These are phyloP conservation scores for Lupinus albus DNA, from an alignment of 306 rosid genomes.

Conservation along the genomic window DNA sequence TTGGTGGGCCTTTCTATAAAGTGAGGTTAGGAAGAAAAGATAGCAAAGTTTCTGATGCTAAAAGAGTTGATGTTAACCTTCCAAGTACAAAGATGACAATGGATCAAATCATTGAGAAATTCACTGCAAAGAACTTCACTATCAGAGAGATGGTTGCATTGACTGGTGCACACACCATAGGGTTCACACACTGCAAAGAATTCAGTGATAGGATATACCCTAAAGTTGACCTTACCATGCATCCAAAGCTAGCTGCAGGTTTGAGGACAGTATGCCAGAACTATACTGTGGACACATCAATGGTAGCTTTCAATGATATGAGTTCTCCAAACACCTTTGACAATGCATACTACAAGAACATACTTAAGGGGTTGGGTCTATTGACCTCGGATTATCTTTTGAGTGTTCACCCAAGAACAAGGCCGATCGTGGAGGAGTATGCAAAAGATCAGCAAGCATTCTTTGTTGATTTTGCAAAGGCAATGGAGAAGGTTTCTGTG, in stretches of 20 bases:
- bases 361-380: constrained; percentile 48
- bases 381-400: constrained; percentile 44
- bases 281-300: constrained; percentile 34
- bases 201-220: constrained; percentile 45
- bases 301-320: constrained; percentile 61
- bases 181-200: constrained; percentile 64
- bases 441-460: constrained; percentile 44
- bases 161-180: constrained; percentile 63
- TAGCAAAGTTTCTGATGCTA: constrained; percentile 28
- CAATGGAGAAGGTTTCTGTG: constrained; percentile 51
- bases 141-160: constrained; percentile 52
- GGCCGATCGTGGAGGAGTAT: constrained; percentile 50
- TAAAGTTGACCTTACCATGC: constrained; percentile 41
- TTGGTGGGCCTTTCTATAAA: constrained; percentile 52
- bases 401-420: constrained; percentile 48
- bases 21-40: constrained; percentile 59
- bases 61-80: background rate
- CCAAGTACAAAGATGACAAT: constrained; percentile 42
- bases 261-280: constrained; percentile 45
- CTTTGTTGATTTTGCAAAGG: constrained; percentile 48
- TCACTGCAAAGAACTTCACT: constrained; percentile 34
- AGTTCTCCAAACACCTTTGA: constrained; percentile 59
- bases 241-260: constrained; percentile 46
- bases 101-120: constrained; percentile 41
- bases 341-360: constrained; percentile 48